These are phyloP conservation scores for Metschnikowia picachoensis DNA, from an alignment of 805 yeast species.

Conservation along the genomic window DNA sequence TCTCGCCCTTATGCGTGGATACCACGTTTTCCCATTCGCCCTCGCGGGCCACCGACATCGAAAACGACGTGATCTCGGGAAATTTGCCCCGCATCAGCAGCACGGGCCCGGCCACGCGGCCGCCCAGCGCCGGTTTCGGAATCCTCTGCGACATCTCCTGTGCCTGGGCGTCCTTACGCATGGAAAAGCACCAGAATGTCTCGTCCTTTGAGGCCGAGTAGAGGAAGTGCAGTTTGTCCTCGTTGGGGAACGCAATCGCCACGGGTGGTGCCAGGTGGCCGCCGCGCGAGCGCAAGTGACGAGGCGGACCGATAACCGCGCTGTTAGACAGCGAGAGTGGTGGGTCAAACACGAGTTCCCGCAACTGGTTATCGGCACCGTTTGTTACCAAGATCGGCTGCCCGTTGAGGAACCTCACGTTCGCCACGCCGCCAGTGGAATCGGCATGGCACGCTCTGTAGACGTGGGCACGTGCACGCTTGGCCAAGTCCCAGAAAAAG, in stretches of 20 bases:
- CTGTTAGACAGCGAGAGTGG: conserved; percentile 62
- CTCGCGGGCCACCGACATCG: conserved; percentile 69
- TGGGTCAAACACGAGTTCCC: conserved; percentile 93
- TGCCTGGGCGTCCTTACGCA: conserved; percentile 94
- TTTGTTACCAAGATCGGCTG: conserved; percentile 87
- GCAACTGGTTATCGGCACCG: conserved; percentile 87
- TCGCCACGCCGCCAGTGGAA: conserved; percentile 70
- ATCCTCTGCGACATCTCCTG: conserved; percentile 85
- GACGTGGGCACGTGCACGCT: conserved; percentile 69
- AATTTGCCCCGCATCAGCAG: conserved; percentile 60
- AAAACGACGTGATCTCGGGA: conserved; percentile 68
- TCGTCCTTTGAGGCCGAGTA: conserved; percentile 84
- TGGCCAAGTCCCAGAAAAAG: conserved; percentile 76
- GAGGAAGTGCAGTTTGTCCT: conserved; percentile 71
- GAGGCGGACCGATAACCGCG: conserved; percentile 79
- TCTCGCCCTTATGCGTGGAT: conserved; percentile 82
- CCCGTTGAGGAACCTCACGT: conserved; percentile 75
- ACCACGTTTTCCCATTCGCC: conserved; percentile 93
- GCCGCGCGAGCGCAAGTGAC: conserved; percentile 88
- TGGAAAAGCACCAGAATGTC: conserved; percentile 86
- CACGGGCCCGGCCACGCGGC: conserved; percentile 53
- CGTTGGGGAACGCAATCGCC: conserved; percentile 69
- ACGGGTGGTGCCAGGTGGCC: conserved; percentile 96
- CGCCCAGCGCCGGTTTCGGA: conserved; percentile 30
- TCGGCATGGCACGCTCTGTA: conserved; percentile 72